phyloP scores from a whole-genome alignment of 768 basidiomycete species.

The Cantharellus anzutake region DNA sequence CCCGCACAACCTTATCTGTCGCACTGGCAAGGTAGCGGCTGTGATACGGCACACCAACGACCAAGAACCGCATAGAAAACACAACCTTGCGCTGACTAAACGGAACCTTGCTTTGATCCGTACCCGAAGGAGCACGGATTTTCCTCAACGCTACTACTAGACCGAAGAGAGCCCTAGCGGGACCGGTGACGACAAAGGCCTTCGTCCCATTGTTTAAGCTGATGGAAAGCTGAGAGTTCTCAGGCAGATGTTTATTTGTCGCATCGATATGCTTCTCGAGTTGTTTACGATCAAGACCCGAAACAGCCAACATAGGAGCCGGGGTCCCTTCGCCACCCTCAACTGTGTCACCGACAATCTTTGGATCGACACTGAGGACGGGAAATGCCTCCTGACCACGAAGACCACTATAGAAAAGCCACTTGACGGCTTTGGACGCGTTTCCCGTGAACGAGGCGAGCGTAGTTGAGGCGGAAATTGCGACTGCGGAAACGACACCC shows the following conservation, averaged over 20 bases:
- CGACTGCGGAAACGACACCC: constrained; percentile 88
- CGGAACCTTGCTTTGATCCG: constrained; percentile 86
- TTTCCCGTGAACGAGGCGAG: constrained; percentile 60
- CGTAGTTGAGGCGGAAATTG: constrained; percentile 59
- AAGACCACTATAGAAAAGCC: constrained; percentile 86
- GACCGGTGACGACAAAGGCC: constrained; percentile 85
- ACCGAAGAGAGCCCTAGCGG: constrained; percentile 79
- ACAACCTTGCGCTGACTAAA: constrained; percentile 91
- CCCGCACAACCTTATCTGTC: constrained; percentile 56
- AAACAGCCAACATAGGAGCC: constrained; percentile 83
- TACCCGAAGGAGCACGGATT: constrained; percentile 65
- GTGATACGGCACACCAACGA: constrained; percentile 94
- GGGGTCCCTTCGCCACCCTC: constrained; percentile 89
- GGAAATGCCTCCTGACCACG: constrained; percentile 93
- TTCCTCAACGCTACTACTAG: constrained; percentile 83
- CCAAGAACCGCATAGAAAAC: constrained; percentile 82
- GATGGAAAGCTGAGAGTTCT: constrained; percentile 58
- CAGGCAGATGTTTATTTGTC: constrained; percentile 73
- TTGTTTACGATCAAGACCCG: constrained; percentile 56
- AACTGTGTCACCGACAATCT: constrained; percentile 68
- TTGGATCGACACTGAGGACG: constrained; percentile 70
- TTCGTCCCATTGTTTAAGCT: constrained; percentile 88
- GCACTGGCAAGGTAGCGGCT: constrained; percentile 62
- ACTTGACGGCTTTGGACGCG: constrained; percentile 65
- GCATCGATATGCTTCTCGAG: constrained; percentile 66